Conservation (phyloP, 176 grass and related monocot genomes). For the Carex cristatella region DNA sequence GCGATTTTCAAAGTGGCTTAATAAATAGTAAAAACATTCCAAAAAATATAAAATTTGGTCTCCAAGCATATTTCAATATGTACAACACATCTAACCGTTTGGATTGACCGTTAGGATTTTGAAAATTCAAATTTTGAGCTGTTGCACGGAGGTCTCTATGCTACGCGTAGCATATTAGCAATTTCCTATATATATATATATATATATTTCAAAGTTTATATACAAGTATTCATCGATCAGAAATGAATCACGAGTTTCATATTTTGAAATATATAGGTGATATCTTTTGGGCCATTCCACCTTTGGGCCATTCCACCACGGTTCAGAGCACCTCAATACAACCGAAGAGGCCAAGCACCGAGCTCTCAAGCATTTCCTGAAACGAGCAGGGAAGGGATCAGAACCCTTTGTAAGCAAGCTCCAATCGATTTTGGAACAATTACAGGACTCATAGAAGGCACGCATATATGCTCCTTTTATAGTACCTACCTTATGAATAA, state of each 20-base stretch:
- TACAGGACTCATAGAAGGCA: conserved; percentile 3
- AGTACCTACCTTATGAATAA: neutral
- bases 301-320: neutral
- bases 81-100: no score
- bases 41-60: no score
- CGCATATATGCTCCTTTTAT: neutral
- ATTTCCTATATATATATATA: neutral
- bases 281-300: conserved; percentile 6
- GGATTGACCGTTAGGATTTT: no score
- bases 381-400: neutral
- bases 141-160: no score
- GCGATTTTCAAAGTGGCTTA: no score
- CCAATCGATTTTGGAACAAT: neutral
- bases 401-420: neutral
- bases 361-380: neutral
- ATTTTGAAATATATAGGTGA: neutral
- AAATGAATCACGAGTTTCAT: neutral
- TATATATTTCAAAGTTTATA: neutral
- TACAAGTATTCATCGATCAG: no score
- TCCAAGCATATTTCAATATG: no score
- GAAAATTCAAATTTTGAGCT: no score
- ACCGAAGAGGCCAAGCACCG: neutral
- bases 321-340: neutral
- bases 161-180: no score
- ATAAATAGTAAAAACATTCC: no score